phyloP scores from a whole-genome alignment of 1,284 basidiomycete species.

The Microbotryum intermedium region DNA sequence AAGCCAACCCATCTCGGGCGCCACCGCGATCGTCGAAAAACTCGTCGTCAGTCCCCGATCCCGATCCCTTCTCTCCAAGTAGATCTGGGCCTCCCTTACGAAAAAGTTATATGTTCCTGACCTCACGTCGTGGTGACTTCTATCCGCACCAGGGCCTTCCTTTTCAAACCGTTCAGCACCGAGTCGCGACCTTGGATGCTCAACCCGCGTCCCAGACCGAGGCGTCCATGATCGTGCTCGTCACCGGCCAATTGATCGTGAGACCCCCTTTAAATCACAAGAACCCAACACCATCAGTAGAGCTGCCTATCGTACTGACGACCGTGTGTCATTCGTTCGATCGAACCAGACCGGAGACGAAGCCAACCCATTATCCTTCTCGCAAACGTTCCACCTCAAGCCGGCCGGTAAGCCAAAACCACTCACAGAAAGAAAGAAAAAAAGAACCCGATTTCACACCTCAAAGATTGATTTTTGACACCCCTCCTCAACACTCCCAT shows the following conservation, averaged over 20 bases:
- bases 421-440: slow-evolving; percentile 57
- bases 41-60: slow-evolving; percentile 52
- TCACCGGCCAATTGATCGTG: slow-evolving; percentile 75
- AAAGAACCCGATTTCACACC: slow-evolving; percentile 38
- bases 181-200: slow-evolving; percentile 73
- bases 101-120: too few species aligned
- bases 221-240: slow-evolving; percentile 69
- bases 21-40: slow-evolving; percentile 62
- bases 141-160: slow-evolving; percentile 55
- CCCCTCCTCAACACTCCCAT: not conserved
- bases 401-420: slow-evolving; percentile 50
- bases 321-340: not conserved
- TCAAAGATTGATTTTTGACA: not conserved
- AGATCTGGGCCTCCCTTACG: not conserved
- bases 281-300: too few species aligned
- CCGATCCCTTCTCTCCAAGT: too few species aligned
- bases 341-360: slow-evolving; percentile 66
- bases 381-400: slow-evolving; percentile 83
- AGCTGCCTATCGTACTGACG: too few species aligned
- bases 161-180: slow-evolving; percentile 73
- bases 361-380: slow-evolving; percentile 71
- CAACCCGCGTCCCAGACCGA: slow-evolving; percentile 66
- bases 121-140: not conserved
- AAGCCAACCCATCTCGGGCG: slow-evolving; percentile 56
- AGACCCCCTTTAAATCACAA: too few species aligned